Percentiles rank a stretch among this genome's conserved stretches.
Conservation (phyloP, 1,284 basidiomycete species). For the Papiliotrema nemorosa region DNA sequence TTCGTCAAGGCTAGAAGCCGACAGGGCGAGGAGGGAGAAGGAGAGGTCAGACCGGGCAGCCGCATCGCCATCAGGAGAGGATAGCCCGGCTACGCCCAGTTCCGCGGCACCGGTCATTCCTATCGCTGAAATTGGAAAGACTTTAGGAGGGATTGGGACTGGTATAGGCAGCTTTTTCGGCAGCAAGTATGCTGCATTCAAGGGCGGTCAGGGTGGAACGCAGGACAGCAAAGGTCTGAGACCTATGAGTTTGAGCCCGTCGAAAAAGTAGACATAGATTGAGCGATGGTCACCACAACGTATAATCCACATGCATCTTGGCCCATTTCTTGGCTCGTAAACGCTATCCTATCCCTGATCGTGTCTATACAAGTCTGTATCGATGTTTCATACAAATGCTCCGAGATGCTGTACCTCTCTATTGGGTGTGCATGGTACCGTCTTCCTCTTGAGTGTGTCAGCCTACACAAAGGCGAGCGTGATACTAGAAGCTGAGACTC, state of each 20-base stretch:
- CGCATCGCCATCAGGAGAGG: neutral
- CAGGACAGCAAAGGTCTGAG: slow-evolving; percentile 19
- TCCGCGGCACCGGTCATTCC: neutral
- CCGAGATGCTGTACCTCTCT: no score
- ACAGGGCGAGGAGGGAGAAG: slow-evolving; percentile 18
- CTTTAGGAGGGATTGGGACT: slow-evolving; percentile 40
- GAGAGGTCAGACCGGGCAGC: slow-evolving; percentile 4
- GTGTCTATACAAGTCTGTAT: no score
- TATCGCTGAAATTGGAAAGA: slow-evolving; percentile 27
- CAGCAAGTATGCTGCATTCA: slow-evolving; percentile 25
- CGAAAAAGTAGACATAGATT: neutral
- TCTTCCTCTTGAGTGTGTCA: slow-evolving; percentile 22
- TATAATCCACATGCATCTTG: no score
- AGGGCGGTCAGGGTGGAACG: neutral
- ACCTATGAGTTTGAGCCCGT: slow-evolving; percentile 29
- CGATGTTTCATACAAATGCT: no score
- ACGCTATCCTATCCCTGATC: no score
- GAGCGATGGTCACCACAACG: neutral
- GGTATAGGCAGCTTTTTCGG: slow-evolving; percentile 45
- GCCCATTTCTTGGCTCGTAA: no score
- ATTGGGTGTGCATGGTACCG: slow-evolving; percentile 16
- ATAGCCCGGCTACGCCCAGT: neutral
- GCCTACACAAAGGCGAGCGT: neutral
- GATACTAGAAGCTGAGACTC: slow-evolving; percentile 10
- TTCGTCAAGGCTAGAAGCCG: slow-evolving; percentile 29